Percentiles rank a stretch among this genome's conserved stretches.
phyloP scores from a whole-genome alignment of 2,329 filamentous ascomycete genomes.

The Fusarium tuaranense region DNA sequence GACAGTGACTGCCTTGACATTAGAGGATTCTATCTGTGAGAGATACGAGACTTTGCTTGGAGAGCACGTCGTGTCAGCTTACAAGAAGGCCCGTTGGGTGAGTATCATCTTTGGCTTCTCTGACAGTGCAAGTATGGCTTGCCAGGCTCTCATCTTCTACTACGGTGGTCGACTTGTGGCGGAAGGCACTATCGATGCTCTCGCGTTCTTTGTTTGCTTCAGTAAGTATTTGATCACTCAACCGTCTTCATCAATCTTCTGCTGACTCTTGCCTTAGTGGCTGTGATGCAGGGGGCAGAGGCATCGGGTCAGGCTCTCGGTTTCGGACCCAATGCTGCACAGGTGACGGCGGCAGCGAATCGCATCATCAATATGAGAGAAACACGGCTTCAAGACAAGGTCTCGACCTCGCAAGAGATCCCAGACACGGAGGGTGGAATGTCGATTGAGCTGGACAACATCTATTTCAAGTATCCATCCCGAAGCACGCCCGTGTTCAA shows the following conservation, averaged over 20 bases:
- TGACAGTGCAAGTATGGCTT: constrained; percentile 73
- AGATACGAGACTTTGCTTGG: constrained; percentile 71
- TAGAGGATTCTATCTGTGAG: constrained; percentile 73
- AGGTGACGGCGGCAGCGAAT: constrained; percentile 69
- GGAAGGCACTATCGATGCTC: constrained; percentile 58
- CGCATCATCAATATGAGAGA: constrained; percentile 67
- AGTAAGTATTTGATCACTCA: constrained; percentile 41
- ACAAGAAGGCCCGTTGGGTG: constrained; percentile 69
- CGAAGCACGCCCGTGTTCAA: constrained; percentile 68
- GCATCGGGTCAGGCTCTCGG: constrained; percentile 58
- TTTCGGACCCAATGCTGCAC: constrained; percentile 73
- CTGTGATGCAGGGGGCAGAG: constrained; percentile 71
- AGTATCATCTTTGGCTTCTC: constrained; percentile 76
- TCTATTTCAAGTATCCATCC: constrained; percentile 72
- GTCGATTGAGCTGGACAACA: constrained; percentile 66
- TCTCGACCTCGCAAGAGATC: constrained; percentile 50
- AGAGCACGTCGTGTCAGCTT: constrained; percentile 69
- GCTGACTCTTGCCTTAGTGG: constrained; percentile 50
- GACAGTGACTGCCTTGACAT: constrained; percentile 76
- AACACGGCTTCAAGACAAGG: constrained; percentile 51
- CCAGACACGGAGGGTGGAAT: constrained; percentile 62
- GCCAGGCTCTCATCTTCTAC: constrained; percentile 75
- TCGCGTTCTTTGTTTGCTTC: constrained; percentile 68
- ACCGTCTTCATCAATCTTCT: neutral
- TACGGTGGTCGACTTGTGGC: constrained; percentile 72